Base-by-base conservation (phyloP, 2,329 filamentous ascomycete species). In the Hymenoscyphus scutula region DNA sequence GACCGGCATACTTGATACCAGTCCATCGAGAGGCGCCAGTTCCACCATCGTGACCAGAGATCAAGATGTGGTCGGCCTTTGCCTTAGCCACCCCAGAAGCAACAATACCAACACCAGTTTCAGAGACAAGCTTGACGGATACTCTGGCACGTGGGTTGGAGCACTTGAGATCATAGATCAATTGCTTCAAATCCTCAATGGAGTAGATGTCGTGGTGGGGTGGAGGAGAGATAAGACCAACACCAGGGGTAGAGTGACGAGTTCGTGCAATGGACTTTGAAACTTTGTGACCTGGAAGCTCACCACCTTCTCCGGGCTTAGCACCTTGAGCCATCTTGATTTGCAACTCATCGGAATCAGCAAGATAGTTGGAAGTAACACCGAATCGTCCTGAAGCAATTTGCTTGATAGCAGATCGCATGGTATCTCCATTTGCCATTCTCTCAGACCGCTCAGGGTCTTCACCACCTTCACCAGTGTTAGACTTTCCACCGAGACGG, bases 251-350 rank as follows among this genome's bases (percentile, higher is more conserved):
- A 10, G 94, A 98, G 81, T 97, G 93, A 76, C 94, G 89, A 62
- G 94, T 98, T 71, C 91, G 90, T 62, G 92, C 94, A 77, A 98
- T 98, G 6, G 92, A 91, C 73, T 91, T 91, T 65, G 93, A 95
- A 30, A 98, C 94, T 80, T 98, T 98, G 83, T 97, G 92, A 48
- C 94, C 94, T 57, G 94, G 94, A 74, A 98, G 86, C 78, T 98
- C 94, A 84, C 94, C 94, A 81, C 94, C 94, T 78, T 98, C 94
- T 78, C 94, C 94, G 62, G 94, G 94, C 84, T 98, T 98, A 66
- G 94, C 94, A 76, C 94, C 94, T 79, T 98, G 94, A 10, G 94
- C 94, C 94, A 98, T 98, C 85, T 98, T 98, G 80, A 98, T 98
- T 77, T 98, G 94, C 54, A 98, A 82, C 79, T 98, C 93, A 73